phyloP scores from a whole-genome alignment of 129 eudicot species.

The Dittrichia graveolens region DNA sequence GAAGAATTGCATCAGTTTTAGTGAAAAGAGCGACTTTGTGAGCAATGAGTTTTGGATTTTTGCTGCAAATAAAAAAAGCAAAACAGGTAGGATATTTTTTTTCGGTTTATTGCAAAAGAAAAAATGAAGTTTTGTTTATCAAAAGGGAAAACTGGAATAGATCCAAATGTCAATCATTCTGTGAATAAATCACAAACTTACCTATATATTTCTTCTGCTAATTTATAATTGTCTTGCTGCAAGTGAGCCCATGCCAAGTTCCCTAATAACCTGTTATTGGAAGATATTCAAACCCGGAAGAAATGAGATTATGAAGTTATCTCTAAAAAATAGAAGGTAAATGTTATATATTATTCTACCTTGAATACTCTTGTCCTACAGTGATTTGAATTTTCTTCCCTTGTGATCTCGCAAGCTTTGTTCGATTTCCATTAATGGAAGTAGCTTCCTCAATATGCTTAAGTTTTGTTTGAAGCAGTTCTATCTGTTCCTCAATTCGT shows the following conservation, averaged over 20 bases:
- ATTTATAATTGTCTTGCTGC: conserved; percentile 62
- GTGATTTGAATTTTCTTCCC: conserved; percentile 76
- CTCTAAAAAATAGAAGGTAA: background rate
- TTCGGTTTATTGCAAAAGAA: no score
- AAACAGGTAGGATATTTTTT: no score
- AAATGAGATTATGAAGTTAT: conserved; percentile 5
- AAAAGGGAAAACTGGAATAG: background rate
- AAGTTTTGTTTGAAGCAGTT: conserved; percentile 59
- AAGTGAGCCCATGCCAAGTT: conserved; percentile 93
- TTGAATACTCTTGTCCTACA: conserved; percentile 73
- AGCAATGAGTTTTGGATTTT: no score
- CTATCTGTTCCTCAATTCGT: conserved; percentile 74
- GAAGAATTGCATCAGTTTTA: background rate
- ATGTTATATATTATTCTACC: conserved; percentile 36
- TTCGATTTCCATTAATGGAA: conserved; percentile 54
- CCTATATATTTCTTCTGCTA: conserved; percentile 85
- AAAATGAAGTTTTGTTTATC: background rate
- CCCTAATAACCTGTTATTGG: conserved; percentile 66
- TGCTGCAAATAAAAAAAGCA: no score
- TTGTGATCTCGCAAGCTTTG: conserved; percentile 69
- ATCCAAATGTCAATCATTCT: background rate
- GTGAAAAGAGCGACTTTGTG: background rate
- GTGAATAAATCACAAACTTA: conserved; percentile 13
- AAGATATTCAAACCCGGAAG: conserved; percentile 10
- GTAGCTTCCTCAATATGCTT: conserved; percentile 67